Evolutionary conservation across 495 filamentous ascomycete species (phyloP).

Genomic region (Neurospora sp.): DNA sequence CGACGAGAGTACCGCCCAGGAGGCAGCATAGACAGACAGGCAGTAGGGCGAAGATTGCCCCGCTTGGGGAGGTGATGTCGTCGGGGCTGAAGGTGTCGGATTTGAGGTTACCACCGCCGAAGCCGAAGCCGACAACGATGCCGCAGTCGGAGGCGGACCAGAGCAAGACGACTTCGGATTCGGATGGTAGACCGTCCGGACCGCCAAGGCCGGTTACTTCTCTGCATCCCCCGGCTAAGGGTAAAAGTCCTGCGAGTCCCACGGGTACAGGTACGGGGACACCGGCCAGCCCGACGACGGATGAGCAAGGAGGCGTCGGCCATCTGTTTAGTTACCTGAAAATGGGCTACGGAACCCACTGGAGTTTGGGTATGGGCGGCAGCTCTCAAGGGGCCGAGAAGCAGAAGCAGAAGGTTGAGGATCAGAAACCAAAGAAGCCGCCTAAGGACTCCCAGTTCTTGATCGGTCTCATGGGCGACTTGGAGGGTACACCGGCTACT

Average conservation of each 20-base stretch:
- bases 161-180: not conserved
- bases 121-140: not conserved
- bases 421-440: slow-evolving; percentile 2
- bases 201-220: not conserved
- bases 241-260: not conserved
- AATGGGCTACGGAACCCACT: slow-evolving; percentile 47
- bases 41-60: not conserved
- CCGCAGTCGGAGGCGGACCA: not conserved
- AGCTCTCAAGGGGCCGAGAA: slow-evolving; percentile 1
- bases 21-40: slow-evolving; percentile 6
- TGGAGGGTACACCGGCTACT: slow-evolving; percentile 30
- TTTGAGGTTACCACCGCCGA: not conserved
- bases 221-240: not conserved
- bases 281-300: not conserved
- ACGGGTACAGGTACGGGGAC: not conserved
- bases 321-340: slow-evolving; percentile 42
- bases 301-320: slow-evolving; percentile 22
- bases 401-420: slow-evolving; percentile 3
- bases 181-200: not conserved
- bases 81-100: not conserved
- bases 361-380: slow-evolving; percentile 29
- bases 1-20: slow-evolving; percentile 30
- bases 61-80: not conserved
- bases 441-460: slow-evolving; percentile 49
- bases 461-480: slow-evolving; percentile 58